Evolutionary conservation across 257 asterid species (phyloP).

Genomic region (Penstemon eatonii): DNA sequence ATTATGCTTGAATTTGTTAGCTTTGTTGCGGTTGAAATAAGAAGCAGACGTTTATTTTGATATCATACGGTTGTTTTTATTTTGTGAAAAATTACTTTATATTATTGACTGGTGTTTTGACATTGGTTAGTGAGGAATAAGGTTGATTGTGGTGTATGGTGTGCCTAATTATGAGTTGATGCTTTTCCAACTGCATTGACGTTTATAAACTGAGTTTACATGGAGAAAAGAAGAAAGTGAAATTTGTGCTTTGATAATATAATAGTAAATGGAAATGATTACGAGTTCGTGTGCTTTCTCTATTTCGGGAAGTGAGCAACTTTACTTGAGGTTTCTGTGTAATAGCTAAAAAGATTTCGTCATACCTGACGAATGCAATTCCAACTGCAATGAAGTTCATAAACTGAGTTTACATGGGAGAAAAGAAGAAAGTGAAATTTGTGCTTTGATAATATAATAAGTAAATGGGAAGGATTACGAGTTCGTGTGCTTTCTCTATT

Average conservation of each 20-base stretch:
- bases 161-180: slow-evolving; percentile 15
- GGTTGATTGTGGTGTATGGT: slow-evolving; percentile 12
- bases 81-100: slow-evolving; percentile 16
- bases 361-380: neutral
- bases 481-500: neutral
- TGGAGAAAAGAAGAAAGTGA: slow-evolving; percentile 8
- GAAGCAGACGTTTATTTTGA: no score
- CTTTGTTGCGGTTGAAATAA: neutral
- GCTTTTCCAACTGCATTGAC: neutral
- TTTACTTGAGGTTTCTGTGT: slow-evolving; percentile 15
- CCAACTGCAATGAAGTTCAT: no score
- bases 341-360: neutral
- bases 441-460: neutral
- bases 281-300: neutral
- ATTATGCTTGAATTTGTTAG: neutral
- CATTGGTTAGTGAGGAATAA: slow-evolving; percentile 20
- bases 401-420: neutral
- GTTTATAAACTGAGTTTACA: slow-evolving; percentile 13
- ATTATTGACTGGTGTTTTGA: slow-evolving; percentile 11
- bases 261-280: slow-evolving; percentile 1
- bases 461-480: neutral
- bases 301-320: neutral
- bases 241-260: neutral
- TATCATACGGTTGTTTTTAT: neutral
- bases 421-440: neutral